These are phyloP conservation scores for Cytospora paraplurivora DNA, from an alignment of 2,329 filamentous ascomycete species.

Conservation along the genomic window DNA sequence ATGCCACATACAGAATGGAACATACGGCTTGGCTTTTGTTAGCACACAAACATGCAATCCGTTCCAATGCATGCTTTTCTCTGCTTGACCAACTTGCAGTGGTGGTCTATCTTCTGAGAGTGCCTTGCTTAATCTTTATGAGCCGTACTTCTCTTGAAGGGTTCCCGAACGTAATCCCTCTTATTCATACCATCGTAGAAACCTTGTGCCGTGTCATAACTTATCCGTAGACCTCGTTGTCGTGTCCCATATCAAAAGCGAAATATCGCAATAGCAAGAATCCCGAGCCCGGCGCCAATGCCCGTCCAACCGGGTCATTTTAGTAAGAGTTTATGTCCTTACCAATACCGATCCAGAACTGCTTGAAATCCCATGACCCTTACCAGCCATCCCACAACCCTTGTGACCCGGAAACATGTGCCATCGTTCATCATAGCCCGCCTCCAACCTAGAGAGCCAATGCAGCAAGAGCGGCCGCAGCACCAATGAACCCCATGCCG, in stretches of 20 bases:
- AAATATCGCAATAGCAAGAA: not conserved
- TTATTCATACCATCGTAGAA: not conserved
- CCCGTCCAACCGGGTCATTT: not conserved
- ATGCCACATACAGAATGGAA: no score
- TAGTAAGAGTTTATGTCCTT: not conserved
- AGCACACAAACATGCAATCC: no score
- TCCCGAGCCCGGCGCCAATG: constrained; percentile 2
- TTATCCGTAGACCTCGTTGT: not conserved
- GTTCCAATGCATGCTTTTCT: no score
- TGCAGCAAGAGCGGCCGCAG: constrained; percentile 22
- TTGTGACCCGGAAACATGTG: not conserved
- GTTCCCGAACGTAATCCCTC: no score
- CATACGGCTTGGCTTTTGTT: no score
- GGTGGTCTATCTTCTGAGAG: no score
- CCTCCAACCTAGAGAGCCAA: constrained; percentile 19
- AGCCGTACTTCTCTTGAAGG: no score
- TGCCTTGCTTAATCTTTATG: no score
- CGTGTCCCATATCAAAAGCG: not conserved
- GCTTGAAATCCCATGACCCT: not conserved
- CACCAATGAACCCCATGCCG: constrained; percentile 23
- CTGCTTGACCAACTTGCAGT: no score
- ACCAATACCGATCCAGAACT: not conserved
- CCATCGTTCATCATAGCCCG: not conserved
- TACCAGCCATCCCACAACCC: not conserved
- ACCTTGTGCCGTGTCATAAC: not conserved